These are phyloP conservation scores for Suillus luteus DNA, from an alignment of 768 basidiomycete genomes.

Conservation along the genomic window DNA sequence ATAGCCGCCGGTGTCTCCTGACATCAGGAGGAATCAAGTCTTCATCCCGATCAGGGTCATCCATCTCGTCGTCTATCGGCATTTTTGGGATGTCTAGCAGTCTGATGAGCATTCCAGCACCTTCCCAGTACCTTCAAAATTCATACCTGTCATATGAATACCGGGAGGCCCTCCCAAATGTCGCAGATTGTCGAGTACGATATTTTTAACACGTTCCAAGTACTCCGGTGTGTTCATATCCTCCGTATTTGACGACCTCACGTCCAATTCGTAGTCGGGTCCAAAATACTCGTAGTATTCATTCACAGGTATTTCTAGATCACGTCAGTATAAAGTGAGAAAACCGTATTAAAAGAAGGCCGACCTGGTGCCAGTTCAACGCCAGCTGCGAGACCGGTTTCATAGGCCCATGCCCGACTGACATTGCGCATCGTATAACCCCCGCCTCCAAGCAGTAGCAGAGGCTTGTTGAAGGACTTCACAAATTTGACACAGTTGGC, in stretches of 20 bases:
- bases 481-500: conserved; percentile 98
- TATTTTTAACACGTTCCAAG: conserved; percentile 88
- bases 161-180: conserved; percentile 88
- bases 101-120: neutral
- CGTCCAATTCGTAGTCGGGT: conserved; percentile 94
- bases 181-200: conserved; percentile 89
- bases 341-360: conserved; percentile 10
- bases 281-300: conserved; percentile 99
- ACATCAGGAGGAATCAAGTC: conserved; percentile 78
- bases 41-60: conserved; percentile 81
- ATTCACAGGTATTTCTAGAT: conserved; percentile 94
- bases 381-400: conserved; percentile 97
- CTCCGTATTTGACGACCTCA: conserved; percentile 91
- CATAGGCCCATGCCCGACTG: conserved; percentile 95
- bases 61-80: conserved; percentile 83
- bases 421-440: conserved; percentile 99
- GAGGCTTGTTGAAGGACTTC: conserved; percentile 91
- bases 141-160: conserved; percentile 84
- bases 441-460: conserved; percentile 94
- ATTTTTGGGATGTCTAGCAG: conserved; percentile 76
- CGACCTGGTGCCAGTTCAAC: conserved; percentile 86
- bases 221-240: conserved; percentile 94
- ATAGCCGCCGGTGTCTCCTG: conserved; percentile 71
- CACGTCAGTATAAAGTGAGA: conserved; percentile 14
- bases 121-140: neutral